Percentiles rank a stretch among this genome's conserved stretches.
Evolutionary conservation across 768 basidiomycete genomes (phyloP).

Genomic region (Rossbeevera mucosa): DNA sequence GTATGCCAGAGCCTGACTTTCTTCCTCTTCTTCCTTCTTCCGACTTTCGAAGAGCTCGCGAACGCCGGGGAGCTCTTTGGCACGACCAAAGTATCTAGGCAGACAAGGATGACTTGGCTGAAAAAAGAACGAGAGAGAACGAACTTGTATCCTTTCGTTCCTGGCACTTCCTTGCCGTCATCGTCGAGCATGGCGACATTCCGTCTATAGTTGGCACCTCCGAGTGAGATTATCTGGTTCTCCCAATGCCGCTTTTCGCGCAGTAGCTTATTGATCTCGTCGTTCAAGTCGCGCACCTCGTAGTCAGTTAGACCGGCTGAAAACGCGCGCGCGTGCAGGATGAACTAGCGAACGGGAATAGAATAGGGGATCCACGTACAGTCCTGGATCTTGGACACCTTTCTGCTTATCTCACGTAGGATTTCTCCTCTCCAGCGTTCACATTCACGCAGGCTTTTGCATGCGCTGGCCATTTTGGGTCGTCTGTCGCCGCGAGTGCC

Average conservation of each 20-base stretch:
- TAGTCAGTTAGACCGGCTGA: conserved; percentile 91
- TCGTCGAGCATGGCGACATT: conserved; percentile 93
- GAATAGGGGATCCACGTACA: conserved; percentile 44
- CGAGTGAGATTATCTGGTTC: conserved; percentile 93
- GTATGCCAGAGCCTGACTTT: conserved; percentile 66
- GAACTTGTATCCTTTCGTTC: conserved; percentile 96
- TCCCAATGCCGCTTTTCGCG: conserved; percentile 98
- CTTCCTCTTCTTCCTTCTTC: conserved; percentile 85
- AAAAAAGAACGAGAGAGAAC: conserved; percentile 20
- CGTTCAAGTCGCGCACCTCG: conserved; percentile 92
- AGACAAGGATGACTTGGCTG: neutral
- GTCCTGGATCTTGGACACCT: conserved; percentile 98
- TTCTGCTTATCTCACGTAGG: conserved; percentile 87
- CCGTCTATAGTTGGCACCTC: conserved; percentile 92
- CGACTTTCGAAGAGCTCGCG: conserved; percentile 89
- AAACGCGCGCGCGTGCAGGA: too few relatives aligned
- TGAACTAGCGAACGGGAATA: neutral
- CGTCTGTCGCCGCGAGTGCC: conserved; percentile 80
- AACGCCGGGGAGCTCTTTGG: conserved; percentile 93
- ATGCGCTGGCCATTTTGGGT: conserved; percentile 87
- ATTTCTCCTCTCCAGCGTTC: conserved; percentile 97
- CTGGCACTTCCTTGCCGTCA: conserved; percentile 93
- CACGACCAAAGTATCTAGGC: conserved; percentile 91
- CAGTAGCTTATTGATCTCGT: conserved; percentile 94
- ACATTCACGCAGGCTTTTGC: conserved; percentile 88